Percentiles rank a stretch among this genome's conserved stretches.
These are phyloP conservation scores for Pestalotiopsis sp. DNA, from an alignment of 2,329 filamentous ascomycete species.

Conservation along the genomic window DNA sequence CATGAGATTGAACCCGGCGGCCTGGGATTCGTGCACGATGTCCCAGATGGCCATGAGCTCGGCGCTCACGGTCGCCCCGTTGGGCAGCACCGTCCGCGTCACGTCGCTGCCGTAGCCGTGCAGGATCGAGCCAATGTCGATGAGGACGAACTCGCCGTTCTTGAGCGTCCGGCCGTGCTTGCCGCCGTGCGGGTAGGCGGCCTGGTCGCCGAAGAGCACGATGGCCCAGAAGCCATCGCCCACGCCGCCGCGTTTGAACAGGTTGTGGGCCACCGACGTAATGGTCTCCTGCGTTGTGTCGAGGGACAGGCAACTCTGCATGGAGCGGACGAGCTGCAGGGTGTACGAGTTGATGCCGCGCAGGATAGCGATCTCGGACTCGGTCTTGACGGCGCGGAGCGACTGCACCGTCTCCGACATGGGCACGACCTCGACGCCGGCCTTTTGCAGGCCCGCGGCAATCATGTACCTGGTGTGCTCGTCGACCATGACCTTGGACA, in stretches of 20 bases:
- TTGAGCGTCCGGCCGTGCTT: constrained; percentile 25
- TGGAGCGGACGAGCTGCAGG: constrained; percentile 26
- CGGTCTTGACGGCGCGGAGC: constrained; percentile 28
- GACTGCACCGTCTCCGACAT: constrained; percentile 27
- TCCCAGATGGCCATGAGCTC: constrained; percentile 28
- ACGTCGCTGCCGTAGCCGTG: constrained; percentile 31
- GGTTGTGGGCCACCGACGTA: constrained; percentile 16
- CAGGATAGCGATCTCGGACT: constrained; percentile 27
- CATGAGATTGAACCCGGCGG: constrained; percentile 27
- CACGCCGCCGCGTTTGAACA: constrained; percentile 27
- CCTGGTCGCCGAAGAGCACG: constrained; percentile 30
- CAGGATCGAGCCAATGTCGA: constrained; percentile 30
- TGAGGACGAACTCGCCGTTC: constrained; percentile 28
- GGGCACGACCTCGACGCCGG: constrained; percentile 28
- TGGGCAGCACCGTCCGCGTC: constrained; percentile 28
- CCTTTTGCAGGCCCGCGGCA: constrained; percentile 25
- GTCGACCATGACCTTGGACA: constrained; percentile 28
- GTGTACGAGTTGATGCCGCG: constrained; percentile 29
- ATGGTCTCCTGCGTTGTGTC: constrained; percentile 29
- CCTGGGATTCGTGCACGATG: constrained; percentile 24
- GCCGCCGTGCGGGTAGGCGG: constrained; percentile 30
- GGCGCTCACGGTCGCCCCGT: constrained; percentile 20
- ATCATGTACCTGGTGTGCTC: constrained; percentile 31
- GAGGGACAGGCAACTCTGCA: constrained; percentile 26
- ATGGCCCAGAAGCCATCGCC: constrained; percentile 28